These are phyloP conservation scores for Cladosporium sp. DNA, from an alignment of 2,329 filamentous ascomycete genomes.

Conservation along the genomic window DNA sequence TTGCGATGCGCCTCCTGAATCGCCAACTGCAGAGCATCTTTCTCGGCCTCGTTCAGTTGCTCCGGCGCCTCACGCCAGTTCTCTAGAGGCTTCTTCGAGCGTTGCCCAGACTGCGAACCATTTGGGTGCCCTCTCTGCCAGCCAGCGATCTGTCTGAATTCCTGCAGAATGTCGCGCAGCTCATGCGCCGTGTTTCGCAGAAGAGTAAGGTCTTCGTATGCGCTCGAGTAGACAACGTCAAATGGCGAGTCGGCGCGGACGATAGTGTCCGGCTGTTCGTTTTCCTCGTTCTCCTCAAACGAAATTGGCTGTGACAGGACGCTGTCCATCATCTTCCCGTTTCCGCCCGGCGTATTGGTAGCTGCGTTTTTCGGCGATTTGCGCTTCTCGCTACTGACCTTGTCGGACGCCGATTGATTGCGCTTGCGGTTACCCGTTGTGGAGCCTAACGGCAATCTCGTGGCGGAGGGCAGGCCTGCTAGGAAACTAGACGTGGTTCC, in stretches of 20 bases:
- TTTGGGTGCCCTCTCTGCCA: not conserved
- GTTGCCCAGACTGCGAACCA: no score
- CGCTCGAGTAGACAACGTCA: not conserved
- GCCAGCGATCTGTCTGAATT: not conserved
- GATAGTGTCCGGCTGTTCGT: not conserved
- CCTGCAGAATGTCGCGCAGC: not conserved
- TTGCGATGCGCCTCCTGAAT: constrained; percentile 6
- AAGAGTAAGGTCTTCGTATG: not conserved
- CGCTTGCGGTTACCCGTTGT: no score
- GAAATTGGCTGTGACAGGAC: no score
- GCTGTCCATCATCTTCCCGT: no score
- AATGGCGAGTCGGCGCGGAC: not conserved
- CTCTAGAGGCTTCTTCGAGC: not conserved
- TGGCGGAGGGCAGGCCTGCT: no score
- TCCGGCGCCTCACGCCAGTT: not conserved
- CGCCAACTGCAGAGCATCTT: constrained; percentile 9
- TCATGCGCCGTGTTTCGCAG: not conserved
- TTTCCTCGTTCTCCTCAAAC: no score
- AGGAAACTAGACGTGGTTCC: no score
- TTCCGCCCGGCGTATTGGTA: no score
- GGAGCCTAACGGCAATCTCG: no score
- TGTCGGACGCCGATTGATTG: no score
- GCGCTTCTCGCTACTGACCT: no score
- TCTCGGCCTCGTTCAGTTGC: constrained; percentile 3
- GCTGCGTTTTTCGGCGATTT: no score